A percentile compares a stretch with the other conserved stretches of the same genome.
Evolutionary conservation across 371 early-diverging fungal species (phyloP).

Genomic region (Mucor plumbeus): DNA sequence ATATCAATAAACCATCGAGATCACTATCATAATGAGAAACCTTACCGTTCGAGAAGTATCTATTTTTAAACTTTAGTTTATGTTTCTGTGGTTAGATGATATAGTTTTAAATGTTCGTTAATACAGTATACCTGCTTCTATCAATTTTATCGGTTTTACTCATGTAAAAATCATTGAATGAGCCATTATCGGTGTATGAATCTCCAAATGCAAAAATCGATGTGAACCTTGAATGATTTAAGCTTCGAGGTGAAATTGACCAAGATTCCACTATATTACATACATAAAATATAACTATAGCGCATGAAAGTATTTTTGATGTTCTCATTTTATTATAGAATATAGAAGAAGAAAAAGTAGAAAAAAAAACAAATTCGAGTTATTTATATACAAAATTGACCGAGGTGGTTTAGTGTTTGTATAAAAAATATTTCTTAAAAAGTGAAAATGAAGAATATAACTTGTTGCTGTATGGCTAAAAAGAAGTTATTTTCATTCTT

Average conservation of each 20-base stretch:
- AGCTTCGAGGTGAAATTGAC: background rate
- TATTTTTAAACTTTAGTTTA: background rate
- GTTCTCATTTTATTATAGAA: background rate
- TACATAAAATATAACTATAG: background rate
- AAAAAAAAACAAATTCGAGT: background rate
- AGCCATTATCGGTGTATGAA: constrained; percentile 26
- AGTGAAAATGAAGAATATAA: background rate
- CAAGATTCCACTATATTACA: background rate
- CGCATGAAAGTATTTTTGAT: background rate
- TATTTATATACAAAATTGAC: background rate
- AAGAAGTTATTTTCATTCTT: background rate
- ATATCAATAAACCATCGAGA: background rate
- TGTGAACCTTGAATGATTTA: background rate
- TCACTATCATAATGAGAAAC: background rate
- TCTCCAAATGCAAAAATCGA: constrained; percentile 26
- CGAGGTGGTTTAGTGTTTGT: background rate
- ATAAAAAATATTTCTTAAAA: background rate
- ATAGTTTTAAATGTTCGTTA: background rate
- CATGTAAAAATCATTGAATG: constrained; percentile 11
- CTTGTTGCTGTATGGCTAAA: background rate
- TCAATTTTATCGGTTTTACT: background rate
- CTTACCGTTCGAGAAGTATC: background rate
- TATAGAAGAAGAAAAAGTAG: too few species aligned
- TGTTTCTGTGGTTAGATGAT: background rate
- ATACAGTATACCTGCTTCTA: background rate